Conservation (phyloP, 805 yeast species). For the Yueomyces sp. region DNA sequence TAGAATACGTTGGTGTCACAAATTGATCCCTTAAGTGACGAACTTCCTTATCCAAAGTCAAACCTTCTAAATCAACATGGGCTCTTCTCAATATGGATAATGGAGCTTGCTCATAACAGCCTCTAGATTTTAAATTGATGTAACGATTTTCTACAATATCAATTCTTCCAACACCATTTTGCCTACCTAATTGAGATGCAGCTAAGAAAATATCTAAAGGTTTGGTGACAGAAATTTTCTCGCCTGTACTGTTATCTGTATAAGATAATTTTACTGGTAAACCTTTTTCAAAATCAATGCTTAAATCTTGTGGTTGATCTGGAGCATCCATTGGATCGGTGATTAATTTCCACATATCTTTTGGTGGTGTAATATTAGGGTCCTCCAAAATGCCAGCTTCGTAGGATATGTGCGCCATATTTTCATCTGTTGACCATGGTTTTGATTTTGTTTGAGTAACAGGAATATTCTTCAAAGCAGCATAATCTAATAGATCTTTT, state of each 20-base stretch:
- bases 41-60: constrained; percentile 94
- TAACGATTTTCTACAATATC: constrained; percentile 99
- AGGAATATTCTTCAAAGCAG: constrained; percentile 82
- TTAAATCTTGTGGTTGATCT: constrained; percentile 77
- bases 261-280: constrained; percentile 70
- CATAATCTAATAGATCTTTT: constrained; percentile 87
- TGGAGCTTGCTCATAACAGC: constrained; percentile 99
- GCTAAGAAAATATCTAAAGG: constrained; percentile 87
- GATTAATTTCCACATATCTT: constrained; percentile 99
- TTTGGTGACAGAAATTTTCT: constrained; percentile 59
- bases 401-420: constrained; percentile 96
- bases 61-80: constrained; percentile 94
- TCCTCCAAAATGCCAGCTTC: constrained; percentile 99
- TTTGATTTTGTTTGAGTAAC: constrained; percentile 96
- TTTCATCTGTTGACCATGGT: constrained; percentile 99
- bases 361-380: constrained; percentile 98
- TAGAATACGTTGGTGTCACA: constrained; percentile 86
- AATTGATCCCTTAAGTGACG: constrained; percentile 92
- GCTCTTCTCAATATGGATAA: constrained; percentile 86
- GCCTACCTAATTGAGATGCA: constrained; percentile 92
- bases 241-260: constrained; percentile 41
- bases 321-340: constrained; percentile 96
- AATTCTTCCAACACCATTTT: constrained; percentile 98
- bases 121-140: constrained; percentile 97
- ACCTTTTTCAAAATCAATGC: constrained; percentile 75